Percentiles rank a stretch among this genome's conserved stretches.
Conservation (phyloP, 148 eudicot genomes). For the Diospyros kaki region DNA sequence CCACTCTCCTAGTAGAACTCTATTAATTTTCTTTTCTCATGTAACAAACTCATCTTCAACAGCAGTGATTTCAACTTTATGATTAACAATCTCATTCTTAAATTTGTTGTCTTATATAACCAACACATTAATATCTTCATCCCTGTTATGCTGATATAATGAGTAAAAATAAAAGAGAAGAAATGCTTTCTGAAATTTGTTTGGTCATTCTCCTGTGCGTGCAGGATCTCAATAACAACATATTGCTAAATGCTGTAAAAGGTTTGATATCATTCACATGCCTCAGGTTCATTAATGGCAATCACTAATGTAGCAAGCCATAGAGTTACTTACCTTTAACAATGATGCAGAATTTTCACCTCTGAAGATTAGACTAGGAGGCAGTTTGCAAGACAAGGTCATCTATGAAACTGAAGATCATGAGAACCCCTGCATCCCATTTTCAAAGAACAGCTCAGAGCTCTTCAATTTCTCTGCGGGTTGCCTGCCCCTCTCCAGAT, state of each 20-base stretch:
- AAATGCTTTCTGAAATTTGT: not conserved
- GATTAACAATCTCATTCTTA: no score
- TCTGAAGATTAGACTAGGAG: constrained; percentile 83
- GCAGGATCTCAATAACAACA: constrained; percentile 49
- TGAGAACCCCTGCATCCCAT: constrained; percentile 48
- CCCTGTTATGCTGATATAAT: no score
- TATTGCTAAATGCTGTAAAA: constrained; percentile 41
- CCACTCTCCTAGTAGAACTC: no score
- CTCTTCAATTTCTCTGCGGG: constrained; percentile 67
- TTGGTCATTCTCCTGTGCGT: not conserved
- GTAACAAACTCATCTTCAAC: no score
- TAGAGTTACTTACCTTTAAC: not conserved
- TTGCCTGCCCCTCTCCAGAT: constrained; percentile 67
- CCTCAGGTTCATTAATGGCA: not conserved
- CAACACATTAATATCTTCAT: no score
- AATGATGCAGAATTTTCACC: constrained; percentile 71
- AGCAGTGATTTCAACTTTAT: no score
- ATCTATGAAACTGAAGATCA: constrained; percentile 53
- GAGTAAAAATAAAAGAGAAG: no score
- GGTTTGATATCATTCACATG: constrained; percentile 22
- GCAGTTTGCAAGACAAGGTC: constrained; percentile 74
- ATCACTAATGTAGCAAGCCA: not conserved
- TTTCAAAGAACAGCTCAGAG: constrained; percentile 34
- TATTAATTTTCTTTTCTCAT: no score
- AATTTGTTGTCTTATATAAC: no score